These are phyloP conservation scores for Phytophthora sp. DNA, from an alignment of 352 stramenopile genomes.

Conservation along the genomic window DNA sequence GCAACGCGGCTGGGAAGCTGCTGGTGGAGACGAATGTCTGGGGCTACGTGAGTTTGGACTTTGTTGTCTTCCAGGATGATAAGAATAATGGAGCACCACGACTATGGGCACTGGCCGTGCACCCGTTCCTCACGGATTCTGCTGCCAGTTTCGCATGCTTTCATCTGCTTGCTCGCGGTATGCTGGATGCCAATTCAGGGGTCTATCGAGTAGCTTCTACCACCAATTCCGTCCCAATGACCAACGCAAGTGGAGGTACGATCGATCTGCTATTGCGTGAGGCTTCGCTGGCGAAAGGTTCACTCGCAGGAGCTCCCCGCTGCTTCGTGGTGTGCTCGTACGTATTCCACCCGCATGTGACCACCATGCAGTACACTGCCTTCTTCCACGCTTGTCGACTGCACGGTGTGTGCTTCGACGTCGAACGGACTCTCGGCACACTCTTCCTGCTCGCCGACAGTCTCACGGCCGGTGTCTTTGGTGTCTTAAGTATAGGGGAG, in stretches of 20 bases:
- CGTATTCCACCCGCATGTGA: conserved; percentile 81
- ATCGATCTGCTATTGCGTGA: conserved; percentile 34
- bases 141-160: conserved; percentile 76
- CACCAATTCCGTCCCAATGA: conserved; percentile 3
- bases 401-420: conserved; percentile 89
- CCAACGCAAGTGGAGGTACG: conserved; percentile 3
- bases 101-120: conserved; percentile 77
- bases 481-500: conserved; percentile 69
- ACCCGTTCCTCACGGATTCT: conserved; percentile 82
- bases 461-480: conserved; percentile 81
- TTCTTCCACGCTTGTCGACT: conserved; percentile 91
- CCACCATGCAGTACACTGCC: conserved; percentile 73
- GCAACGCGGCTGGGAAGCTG: conserved; percentile 22
- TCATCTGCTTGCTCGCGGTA: conserved; percentile 62
- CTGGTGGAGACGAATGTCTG: conserved; percentile 52
- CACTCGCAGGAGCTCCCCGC: conserved; percentile 34
- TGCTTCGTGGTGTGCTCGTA: conserved; percentile 79
- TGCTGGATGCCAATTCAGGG: conserved; percentile 35
- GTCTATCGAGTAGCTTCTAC: conserved; percentile 17
- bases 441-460: conserved; percentile 83
- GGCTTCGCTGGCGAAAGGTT: conserved; percentile 26
- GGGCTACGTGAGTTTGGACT: conserved; percentile 87
- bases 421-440: conserved; percentile 65
- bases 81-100: conserved; percentile 45
- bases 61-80: conserved; percentile 74